phyloP scores from a whole-genome alignment of 2,329 filamentous ascomycete species.

The Cercospora janseana region DNA sequence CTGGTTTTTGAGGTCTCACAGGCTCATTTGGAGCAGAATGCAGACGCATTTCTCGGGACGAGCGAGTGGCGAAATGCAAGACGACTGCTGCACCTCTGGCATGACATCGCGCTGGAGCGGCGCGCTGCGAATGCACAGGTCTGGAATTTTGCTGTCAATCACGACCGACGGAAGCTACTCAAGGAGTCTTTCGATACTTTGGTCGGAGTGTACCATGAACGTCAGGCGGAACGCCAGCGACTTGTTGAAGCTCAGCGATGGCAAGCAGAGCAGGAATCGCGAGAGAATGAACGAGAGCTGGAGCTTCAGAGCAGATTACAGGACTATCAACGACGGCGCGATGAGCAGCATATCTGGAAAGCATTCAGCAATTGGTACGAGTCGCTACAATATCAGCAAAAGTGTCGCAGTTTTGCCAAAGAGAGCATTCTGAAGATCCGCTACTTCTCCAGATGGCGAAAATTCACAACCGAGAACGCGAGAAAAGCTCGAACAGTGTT shows the following conservation, averaged over 20 bases:
- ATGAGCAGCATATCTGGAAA: constrained; percentile 63
- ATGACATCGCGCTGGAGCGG: constrained; percentile 41
- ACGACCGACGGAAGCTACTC: constrained; percentile 53
- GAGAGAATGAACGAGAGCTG: constrained; percentile 21
- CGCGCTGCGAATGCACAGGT: constrained; percentile 34
- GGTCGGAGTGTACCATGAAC: constrained; percentile 39
- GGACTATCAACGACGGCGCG: constrained; percentile 49
- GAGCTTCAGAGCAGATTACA: constrained; percentile 14
- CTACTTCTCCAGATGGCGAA: constrained; percentile 68
- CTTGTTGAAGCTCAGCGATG: constrained; percentile 15
- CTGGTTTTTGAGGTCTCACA: constrained; percentile 30
- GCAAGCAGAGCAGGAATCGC: constrained; percentile 15
- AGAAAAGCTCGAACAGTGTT: constrained; percentile 53
- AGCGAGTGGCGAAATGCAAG: constrained; percentile 25
- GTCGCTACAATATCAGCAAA: constrained; percentile 61
- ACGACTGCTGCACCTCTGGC: constrained; percentile 42
- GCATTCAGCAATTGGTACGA: constrained; percentile 69
- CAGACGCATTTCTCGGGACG: constrained; percentile 31
- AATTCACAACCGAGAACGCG: constrained; percentile 62
- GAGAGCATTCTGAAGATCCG: constrained; percentile 58
- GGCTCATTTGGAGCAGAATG: constrained; percentile 33
- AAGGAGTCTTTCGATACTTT: constrained; percentile 54
- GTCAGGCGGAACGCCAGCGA: constrained; percentile 14
- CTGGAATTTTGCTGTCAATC: constrained; percentile 45
- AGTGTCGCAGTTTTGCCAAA: constrained; percentile 47